Base-by-base conservation (phyloP, 768 basidiomycete genomes). In the Leccinum broughii region DNA sequence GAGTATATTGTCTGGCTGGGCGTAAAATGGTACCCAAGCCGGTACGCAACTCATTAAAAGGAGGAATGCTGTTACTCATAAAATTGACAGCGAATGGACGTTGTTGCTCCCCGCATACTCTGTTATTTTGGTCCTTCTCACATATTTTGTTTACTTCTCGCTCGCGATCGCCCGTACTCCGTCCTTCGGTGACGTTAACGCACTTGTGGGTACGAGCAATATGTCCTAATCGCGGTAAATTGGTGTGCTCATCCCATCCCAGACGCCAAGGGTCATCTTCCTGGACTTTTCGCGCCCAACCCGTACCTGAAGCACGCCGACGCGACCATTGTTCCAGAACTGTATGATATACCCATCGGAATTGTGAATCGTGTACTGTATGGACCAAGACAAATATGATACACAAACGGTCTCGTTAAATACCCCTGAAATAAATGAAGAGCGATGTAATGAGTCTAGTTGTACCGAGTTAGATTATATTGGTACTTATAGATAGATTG, bases 11-110 rank as follows among this genome's bases (percentile, higher is more conserved):
- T 81, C 41, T 78, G 79, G 76, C 70, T 84, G 10, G 93, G 93
- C 9, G 78, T 94, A 30, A 75, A 80, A 11, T 95, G 93, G 93
- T 95, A 93, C 68, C 93, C 93, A n/a, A 92, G 81, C 68, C 82
- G 92, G 93, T 90, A 58, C 63, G 81, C 22, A 54, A 17, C 10
- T 17, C 4, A 6, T 7, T 46, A 7, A 10, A 14, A 14, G 1
- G 2, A n/a, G 5, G 14, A 39, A 28, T 55, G 41, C 56, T 48
- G 28, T 39, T 8, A 58, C 55, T 60, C 51, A 58, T 35, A 30
- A 30, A 30, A 15, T 53, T n/a, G 17, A 28, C 63, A 94, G 93
- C 20, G 92, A 95, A 78, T 95, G 93, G 93, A 83, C 91, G 28
- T 66, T 95, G 28, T 82, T 94, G 20, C 67, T 94, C 17, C 93